Conservation (phyloP, 108 stramenopile genomes). For the Asterionellopsis glacialis region DNA sequence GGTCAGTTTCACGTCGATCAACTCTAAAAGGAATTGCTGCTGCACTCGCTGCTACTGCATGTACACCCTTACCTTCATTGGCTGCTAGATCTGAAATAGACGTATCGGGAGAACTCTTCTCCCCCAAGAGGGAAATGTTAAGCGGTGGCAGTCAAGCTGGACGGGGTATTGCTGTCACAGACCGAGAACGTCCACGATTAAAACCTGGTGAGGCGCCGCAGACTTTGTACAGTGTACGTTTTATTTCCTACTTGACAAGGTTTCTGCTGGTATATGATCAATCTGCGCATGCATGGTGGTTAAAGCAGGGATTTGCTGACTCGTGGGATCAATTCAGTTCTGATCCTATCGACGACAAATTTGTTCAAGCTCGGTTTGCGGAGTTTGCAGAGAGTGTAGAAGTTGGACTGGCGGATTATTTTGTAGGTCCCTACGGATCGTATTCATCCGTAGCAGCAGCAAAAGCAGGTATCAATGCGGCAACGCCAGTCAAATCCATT, state of each 20-base stretch:
- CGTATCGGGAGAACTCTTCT: slow-evolving; percentile 45
- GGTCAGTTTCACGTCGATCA: background rate
- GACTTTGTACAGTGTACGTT: slow-evolving; percentile 72
- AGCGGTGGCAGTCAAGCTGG: slow-evolving; percentile 47
- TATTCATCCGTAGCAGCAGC: slow-evolving; percentile 69
- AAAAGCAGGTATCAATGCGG: slow-evolving; percentile 59
- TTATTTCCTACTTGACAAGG: slow-evolving; percentile 76
- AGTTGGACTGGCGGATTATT: slow-evolving; percentile 83
- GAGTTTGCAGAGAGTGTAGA: slow-evolving; percentile 84
- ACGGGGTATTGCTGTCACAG: slow-evolving; percentile 36
- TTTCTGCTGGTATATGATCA: slow-evolving; percentile 84
- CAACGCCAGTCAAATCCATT: slow-evolving; percentile 42
- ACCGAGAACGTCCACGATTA: slow-evolving; percentile 1
- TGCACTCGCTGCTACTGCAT: slow-evolving; percentile 5
- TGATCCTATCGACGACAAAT: slow-evolving; percentile 2
- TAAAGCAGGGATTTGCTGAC: slow-evolving; percentile 19
- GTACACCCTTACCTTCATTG: slow-evolving; percentile 11
- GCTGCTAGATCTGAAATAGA: slow-evolving; percentile 58
- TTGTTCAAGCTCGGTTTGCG: slow-evolving; percentile 45
- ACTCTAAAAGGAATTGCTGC: background rate
- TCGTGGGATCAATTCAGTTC: slow-evolving; percentile 20
- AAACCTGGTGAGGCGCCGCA: slow-evolving; percentile 52
- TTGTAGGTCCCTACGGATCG: slow-evolving; percentile 79
- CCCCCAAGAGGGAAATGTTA: slow-evolving; percentile 66
- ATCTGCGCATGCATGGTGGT: slow-evolving; percentile 72